Base-by-base conservation (phyloP, 140 eudicot species). In the Oenanthe javanica region DNA sequence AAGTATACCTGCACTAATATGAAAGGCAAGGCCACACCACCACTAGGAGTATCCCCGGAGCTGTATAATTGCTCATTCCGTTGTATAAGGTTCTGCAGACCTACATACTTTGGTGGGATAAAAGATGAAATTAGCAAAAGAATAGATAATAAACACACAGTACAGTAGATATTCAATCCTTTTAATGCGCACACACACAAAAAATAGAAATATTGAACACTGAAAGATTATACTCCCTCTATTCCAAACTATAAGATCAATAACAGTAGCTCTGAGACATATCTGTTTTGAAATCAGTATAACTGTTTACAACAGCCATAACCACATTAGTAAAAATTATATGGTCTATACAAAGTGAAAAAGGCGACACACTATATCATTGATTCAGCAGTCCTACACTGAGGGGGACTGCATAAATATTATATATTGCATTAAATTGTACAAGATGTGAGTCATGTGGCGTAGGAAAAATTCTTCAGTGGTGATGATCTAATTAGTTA, bases 11-110 rank as follows among this genome's bases (percentile, higher is more conserved):
- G 98, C 67, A 93, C 96, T 81, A 93, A 80, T 71, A 93, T 91
- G 82, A 93, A 93, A 51, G 98, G 98, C 74, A 93, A 90, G 78
- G 97, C 98, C 55, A 93, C 97, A 8, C 97, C 97, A 42, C 97
- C 96, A 57, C 82, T 91, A 73, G 97, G 98, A 67, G 89, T 72
- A 87, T 94, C 87, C 81, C 96, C 98, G 25, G 97, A 88, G 70
- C 97, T 89, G 89, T 92, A 94, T 80, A 94, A 91, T 83, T 89
- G 90, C 88, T 94, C 93, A 72, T 94, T 93, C 72, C 98, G 91
- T 80, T 86, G 86, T 81, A 93, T 77, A 38, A 93, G 88, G 83
- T 90, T 90, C 84, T 93, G 97, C 85, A 91, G 93, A 79, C 96
- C 97, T 81, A 86, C 83, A 31, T 83, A 88, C 98, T 93, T 61